Evolutionary conservation across 2,329 filamentous ascomycete species (phyloP), one percentile per base, ranked within the genome.

Genomic region (Chaetomiaceae sp.): DNA sequence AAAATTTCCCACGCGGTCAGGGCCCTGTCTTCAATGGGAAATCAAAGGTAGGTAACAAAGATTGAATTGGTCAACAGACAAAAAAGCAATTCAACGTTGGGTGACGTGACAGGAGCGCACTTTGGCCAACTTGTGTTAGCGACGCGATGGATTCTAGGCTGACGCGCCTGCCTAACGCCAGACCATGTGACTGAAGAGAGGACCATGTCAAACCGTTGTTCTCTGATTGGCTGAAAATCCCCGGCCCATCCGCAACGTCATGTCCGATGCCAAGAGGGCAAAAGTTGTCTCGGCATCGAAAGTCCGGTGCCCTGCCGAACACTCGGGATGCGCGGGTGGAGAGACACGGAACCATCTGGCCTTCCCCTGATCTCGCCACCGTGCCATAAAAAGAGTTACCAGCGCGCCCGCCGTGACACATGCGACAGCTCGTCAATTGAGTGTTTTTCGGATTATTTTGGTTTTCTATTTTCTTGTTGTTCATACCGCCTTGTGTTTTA

Each of bases 151-250:
- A 16, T 25, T 17, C 49, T 21, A 50, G 49, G 53, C 53, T 50
- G 53, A 55, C 53, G 55, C 56, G 58, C 53, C 59, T 57, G 58
- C 58, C 59, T 60, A 57, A 61, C 59, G 55, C 59, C 55, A 58
- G 44, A 54, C 25, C 59, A 61, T 54, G 58, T 61, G 59, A 59
- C 44, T 21, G 9, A 13, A 27, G 30, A 4, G 10, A 27, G 25
- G 25, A 7, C 6, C 25, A 6, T 27, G 25, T 27, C 25, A 27
- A 27, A 58, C 55, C 49, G 49, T 9, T n/a, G 13, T 5, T 1
- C 23, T 7, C 34, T 50, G 38, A 56, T 56, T 55, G 54, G 52
- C 38, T 16, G 8, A 20, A 25, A 39, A 7, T n/a, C 19, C 30
- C 34, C 39, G 30, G 19, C 33, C 17, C 42, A 44, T 48, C 25